Evolutionary conservation across 306 rosid genomes (phyloP).

Genomic region (Vicia sativa): DNA sequence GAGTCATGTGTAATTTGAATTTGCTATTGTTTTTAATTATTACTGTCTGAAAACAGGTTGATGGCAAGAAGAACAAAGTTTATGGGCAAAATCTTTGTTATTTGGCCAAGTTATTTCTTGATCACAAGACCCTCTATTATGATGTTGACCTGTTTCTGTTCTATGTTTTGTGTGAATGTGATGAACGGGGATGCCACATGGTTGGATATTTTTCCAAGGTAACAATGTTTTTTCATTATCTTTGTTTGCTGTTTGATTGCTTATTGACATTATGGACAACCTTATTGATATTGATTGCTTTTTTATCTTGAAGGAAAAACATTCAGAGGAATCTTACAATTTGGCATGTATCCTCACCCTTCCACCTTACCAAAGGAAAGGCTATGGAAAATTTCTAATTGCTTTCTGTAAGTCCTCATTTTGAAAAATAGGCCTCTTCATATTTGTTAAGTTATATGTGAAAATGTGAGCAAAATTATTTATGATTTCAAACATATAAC

Average conservation of each 20-base stretch:
- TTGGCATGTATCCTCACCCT: conserved; percentile 97
- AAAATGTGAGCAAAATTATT: conserved; percentile 10
- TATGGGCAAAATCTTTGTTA: conserved; percentile 99
- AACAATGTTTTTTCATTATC: conserved; percentile 28
- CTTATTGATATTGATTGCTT: conserved; percentile 26
- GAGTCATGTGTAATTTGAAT: background rate
- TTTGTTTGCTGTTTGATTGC: conserved; percentile 6
- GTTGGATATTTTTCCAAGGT: conserved; percentile 99
- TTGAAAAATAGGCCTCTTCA: background rate
- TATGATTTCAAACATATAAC: conserved; percentile 47
- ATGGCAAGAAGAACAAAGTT: conserved; percentile 98
- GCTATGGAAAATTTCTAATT: conserved; percentile 97
- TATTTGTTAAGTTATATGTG: conserved; percentile 23
- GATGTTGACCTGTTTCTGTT: conserved; percentile 97
- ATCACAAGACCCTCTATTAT: conserved; percentile 98
- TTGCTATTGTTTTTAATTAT: conserved; percentile 30
- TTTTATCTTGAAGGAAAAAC: conserved; percentile 79
- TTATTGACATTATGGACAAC: conserved; percentile 22
- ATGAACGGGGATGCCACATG: conserved; percentile 99
- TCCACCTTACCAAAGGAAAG: conserved; percentile 99
- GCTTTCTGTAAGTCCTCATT: conserved; percentile 79
- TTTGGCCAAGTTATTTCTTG: conserved; percentile 95
- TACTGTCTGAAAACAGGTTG: conserved; percentile 69
- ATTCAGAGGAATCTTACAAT: conserved; percentile 97
- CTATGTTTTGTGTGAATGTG: conserved; percentile 93